A percentile compares a stretch with the other conserved stretches of the same genome.
These are phyloP conservation scores for Friedmanniomyces endolithicus DNA, from an alignment of 495 filamentous ascomycete species.

Conservation along the genomic window DNA sequence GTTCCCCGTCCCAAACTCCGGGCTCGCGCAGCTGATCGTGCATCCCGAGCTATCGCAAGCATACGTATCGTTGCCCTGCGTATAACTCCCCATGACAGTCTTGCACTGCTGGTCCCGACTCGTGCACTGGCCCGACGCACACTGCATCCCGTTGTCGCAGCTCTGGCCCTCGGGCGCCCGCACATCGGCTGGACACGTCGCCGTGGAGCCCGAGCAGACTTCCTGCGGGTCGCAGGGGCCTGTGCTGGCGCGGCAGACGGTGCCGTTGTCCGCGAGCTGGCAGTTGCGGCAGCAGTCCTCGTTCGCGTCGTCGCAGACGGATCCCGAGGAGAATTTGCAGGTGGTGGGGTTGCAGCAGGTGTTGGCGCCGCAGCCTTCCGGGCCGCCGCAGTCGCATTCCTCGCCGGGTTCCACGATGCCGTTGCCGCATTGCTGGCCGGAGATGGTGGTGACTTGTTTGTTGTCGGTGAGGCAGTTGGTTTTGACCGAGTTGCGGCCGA, in stretches of 20 bases:
- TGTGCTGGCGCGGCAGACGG: slow-evolving; percentile 66
- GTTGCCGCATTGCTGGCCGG: slow-evolving; percentile 80
- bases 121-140: slow-evolving; percentile 91
- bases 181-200: slow-evolving; percentile 61
- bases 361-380: slow-evolving; percentile 55
- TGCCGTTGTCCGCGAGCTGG: slow-evolving; percentile 52
- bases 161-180: slow-evolving; percentile 53
- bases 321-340: slow-evolving; percentile 66
- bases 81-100: slow-evolving; percentile 68
- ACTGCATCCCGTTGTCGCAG: slow-evolving; percentile 60
- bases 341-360: slow-evolving; percentile 74
- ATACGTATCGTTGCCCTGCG: slow-evolving; percentile 63
- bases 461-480: slow-evolving; percentile 69
- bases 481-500: slow-evolving; percentile 67
- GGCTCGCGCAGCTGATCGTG: slow-evolving; percentile 60
- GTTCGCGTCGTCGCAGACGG: slow-evolving; percentile 80
- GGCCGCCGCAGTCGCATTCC: slow-evolving; percentile 90
- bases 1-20: slow-evolving; percentile 47
- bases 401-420: slow-evolving; percentile 92
- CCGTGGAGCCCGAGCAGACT: slow-evolving; percentile 59
- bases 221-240: slow-evolving; percentile 77
- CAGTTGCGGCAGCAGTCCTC: slow-evolving; percentile 80
- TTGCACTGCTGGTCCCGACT: slow-evolving; percentile 84
- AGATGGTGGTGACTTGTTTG: slow-evolving; percentile 71
- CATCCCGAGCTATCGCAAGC: slow-evolving; percentile 69